Conservation (phyloP, 2,329 filamentous ascomycete species). For the Xylaria arbuscula region DNA sequence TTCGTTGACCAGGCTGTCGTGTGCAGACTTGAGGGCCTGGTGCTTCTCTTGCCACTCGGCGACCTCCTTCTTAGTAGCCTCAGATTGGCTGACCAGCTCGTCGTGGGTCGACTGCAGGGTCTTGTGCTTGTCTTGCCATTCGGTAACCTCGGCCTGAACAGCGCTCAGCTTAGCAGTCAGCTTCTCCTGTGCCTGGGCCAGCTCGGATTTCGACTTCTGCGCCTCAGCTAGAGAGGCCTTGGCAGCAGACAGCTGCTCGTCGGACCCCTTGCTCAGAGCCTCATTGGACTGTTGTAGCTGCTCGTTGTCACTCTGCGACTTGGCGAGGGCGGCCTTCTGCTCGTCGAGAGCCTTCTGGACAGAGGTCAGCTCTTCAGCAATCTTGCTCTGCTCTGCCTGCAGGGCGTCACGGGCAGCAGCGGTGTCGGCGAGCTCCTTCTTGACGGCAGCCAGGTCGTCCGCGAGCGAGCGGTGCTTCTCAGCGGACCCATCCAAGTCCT, state of each 20-base stretch:
- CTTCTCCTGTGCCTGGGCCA: constrained; percentile 42
- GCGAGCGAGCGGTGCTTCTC: constrained; percentile 52
- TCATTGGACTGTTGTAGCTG: constrained; percentile 31
- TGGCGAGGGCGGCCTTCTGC: constrained; percentile 40
- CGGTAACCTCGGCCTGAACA: constrained; percentile 42
- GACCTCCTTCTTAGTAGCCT: constrained; percentile 32
- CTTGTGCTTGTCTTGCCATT: constrained; percentile 43
- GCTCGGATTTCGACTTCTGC: constrained; percentile 48
- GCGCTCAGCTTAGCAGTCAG: constrained; percentile 42
- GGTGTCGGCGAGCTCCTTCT: constrained; percentile 52
- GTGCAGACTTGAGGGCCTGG: constrained; percentile 36
- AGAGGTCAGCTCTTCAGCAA: constrained; percentile 43
- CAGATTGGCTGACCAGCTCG: constrained; percentile 45
- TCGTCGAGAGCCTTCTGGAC: constrained; percentile 42
- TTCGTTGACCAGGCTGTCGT: constrained; percentile 39
- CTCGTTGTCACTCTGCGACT: constrained; percentile 39
- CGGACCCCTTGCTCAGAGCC: constrained; percentile 40
- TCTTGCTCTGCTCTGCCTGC: constrained; percentile 45
- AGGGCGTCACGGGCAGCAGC: constrained; percentile 50
- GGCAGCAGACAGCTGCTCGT: constrained; percentile 34
- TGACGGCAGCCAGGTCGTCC: constrained; percentile 50
- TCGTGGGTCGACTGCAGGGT: constrained; percentile 40
- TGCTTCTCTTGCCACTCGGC: constrained; percentile 47
- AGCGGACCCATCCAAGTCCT: constrained; percentile 50
- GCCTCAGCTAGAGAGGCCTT: constrained; percentile 46